Conservation (phyloP, 352 stramenopile species). For the Phytophthora ramorum region DNA sequence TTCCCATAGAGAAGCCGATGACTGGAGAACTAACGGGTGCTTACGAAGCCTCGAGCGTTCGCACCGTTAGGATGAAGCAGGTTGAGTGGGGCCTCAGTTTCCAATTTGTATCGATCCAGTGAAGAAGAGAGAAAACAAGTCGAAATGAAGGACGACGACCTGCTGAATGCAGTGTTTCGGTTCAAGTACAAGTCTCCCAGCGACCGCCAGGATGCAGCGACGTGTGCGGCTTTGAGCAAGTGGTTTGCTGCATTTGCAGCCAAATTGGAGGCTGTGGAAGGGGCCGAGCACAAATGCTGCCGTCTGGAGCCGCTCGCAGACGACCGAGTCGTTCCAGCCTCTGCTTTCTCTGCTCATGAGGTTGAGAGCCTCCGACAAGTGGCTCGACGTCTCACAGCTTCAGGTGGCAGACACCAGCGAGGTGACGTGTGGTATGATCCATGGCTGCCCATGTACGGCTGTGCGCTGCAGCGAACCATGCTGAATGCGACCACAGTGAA, state of each 20-base stretch:
- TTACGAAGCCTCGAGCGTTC: background rate
- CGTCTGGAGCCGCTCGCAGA: constrained; percentile 21
- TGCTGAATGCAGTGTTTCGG: constrained; percentile 48
- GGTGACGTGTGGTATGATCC: constrained; percentile 40
- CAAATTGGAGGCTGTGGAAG: constrained; percentile 12
- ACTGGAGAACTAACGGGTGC: background rate
- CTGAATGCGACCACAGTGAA: constrained; percentile 26
- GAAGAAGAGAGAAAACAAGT: background rate
- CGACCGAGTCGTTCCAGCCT: constrained; percentile 32
- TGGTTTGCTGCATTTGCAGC: constrained; percentile 31
- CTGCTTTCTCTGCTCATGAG: constrained; percentile 38
- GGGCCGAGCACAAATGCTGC: constrained; percentile 16
- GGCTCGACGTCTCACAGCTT: constrained; percentile 7
- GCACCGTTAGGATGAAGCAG: background rate
- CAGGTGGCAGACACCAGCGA: constrained; percentile 2
- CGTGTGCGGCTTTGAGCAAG: constrained; percentile 30
- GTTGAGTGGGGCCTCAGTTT: background rate
- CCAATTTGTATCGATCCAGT: background rate
- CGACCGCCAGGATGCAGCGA: constrained; percentile 26
- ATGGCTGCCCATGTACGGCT: constrained; percentile 64
- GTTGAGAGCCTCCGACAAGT: constrained; percentile 26
- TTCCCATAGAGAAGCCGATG: background rate
- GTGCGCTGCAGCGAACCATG: constrained; percentile 42
- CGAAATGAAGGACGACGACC: constrained; percentile 21
- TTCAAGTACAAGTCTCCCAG: constrained; percentile 54